These are phyloP conservation scores for Heracleum sosnowskyi DNA, from an alignment of 129 eudicot species.

Conservation along the genomic window DNA sequence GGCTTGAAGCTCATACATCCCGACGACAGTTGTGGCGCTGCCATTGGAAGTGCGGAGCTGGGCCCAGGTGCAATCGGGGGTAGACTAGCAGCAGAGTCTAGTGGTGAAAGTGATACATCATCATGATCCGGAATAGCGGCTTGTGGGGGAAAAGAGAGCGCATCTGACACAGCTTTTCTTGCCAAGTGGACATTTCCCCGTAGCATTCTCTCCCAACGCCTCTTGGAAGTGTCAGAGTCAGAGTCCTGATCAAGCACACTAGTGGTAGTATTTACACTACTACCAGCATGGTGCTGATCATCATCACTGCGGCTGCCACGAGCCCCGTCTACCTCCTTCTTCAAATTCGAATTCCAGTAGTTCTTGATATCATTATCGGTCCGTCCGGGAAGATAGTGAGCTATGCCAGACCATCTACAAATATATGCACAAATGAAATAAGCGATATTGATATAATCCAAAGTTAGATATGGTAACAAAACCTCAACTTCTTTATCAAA, in stretches of 20 bases:
- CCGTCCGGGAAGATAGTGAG: conserved; percentile 37
- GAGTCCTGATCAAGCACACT: not conserved
- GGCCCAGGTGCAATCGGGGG: not conserved
- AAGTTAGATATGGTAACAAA: not conserved
- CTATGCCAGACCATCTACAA: conserved; percentile 51
- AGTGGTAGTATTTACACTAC: not conserved
- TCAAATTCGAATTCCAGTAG: conserved; percentile 42
- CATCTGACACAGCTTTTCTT: not conserved
- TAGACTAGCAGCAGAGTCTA: not conserved
- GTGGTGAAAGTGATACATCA: not conserved
- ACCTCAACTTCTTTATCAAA: not conserved
- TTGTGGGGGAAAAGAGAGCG: not conserved
- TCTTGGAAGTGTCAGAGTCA: not conserved
- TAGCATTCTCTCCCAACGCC: not conserved
- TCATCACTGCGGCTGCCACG: not conserved
- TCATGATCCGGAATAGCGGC: not conserved
- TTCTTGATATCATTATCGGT: conserved; percentile 50
- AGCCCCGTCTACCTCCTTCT: conserved; percentile 8
- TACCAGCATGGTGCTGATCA: not conserved
- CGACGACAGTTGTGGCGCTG: not conserved
- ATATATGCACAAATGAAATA: not conserved
- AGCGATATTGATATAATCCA: not conserved
- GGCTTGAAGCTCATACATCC: not conserved
- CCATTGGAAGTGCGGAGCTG: not conserved
- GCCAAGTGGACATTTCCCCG: not conserved